phyloP scores from a whole-genome alignment of 148 eudicot genomes.

The Cornus suecica region DNA sequence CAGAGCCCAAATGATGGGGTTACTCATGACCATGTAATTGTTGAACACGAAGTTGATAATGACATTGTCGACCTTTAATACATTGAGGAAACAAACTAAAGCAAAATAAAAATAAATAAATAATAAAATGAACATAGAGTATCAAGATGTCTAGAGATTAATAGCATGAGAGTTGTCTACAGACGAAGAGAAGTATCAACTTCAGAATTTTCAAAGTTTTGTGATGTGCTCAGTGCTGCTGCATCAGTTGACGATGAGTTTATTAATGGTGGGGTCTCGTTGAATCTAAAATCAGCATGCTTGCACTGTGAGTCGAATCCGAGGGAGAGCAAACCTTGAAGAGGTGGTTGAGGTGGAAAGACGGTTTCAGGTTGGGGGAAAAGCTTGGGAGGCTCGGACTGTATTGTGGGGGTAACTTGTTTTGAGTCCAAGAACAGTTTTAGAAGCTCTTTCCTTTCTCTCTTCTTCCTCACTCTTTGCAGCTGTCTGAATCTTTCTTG shows the following conservation, averaged over 20 bases:
- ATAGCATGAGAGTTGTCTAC: background rate
- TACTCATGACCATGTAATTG: background rate
- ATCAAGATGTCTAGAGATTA: background rate
- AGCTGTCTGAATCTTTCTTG: slow-evolving; percentile 24
- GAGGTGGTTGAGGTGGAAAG: background rate
- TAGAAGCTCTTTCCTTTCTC: slow-evolving; percentile 18
- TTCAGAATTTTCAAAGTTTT: background rate
- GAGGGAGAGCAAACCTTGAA: slow-evolving; percentile 11
- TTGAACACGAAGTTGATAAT: background rate
- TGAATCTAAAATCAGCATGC: background rate
- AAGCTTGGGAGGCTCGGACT: background rate
- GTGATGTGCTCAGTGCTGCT: background rate
- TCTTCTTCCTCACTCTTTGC: slow-evolving; percentile 14
- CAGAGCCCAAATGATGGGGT: background rate
- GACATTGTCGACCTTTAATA: background rate
- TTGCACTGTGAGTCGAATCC: slow-evolving; percentile 8
- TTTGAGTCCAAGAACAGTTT: slow-evolving; percentile 12
- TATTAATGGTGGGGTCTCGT: background rate
- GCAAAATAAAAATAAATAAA: background rate
- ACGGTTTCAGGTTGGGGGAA: background rate
- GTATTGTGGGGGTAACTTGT: background rate
- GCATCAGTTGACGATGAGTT: background rate
- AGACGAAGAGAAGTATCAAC: slow-evolving; percentile 28
- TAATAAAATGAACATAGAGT: background rate
- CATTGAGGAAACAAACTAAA: background rate